Evolutionary conservation across 345 rosid species (phyloP), one percentile per base, ranked within the genome.

Genomic region (Passiflora organensis): DNA sequence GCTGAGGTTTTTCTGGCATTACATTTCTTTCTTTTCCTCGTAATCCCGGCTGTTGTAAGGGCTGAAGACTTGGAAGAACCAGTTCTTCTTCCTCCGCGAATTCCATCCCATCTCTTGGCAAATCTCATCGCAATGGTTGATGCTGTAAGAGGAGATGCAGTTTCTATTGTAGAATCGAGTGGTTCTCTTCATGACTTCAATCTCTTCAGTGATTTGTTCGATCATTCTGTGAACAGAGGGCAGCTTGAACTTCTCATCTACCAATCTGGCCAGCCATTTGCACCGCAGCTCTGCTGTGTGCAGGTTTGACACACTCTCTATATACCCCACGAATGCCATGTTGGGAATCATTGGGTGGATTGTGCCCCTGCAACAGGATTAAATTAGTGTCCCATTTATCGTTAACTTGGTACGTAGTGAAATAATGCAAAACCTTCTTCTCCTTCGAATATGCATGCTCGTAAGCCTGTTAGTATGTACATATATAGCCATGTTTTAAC

Each of bases 101-200:
- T 58, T 77, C 81, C 87, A 77, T 6, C 91, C 95, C 89, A 90
- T 84, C 62, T 90, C 95, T 48, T 72, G 65, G 56, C 95, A 90
- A 28, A 90, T 59, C 48, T 83, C 96, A 59, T 91, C 94, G 0
- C 82, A 79, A 60, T 87, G 95, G 56, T 83, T 82, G 74, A 91
- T 91, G 69, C 97, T 91, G 68, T 62, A 87, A 14, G 97, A 85
- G 10, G 97, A 82, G n/a, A 87, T 91, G 76, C 97, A 91, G 37
- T 85, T 87, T 59, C 87, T 82, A 62, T 68, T 65, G 72, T 67
- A 77, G 45, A 74, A 76, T 39, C 84, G 58, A 0, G 80, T 79
- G 9, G 77, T 65, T 24, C 67, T 69, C 73, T 78, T 73, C 80
- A 75, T 73, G 43, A 80, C 68, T 53, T 79, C 73, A 2, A 67